These are phyloP conservation scores for Gentiana macrophylla DNA, from an alignment of 257 asterid genomes.

Conservation along the genomic window DNA sequence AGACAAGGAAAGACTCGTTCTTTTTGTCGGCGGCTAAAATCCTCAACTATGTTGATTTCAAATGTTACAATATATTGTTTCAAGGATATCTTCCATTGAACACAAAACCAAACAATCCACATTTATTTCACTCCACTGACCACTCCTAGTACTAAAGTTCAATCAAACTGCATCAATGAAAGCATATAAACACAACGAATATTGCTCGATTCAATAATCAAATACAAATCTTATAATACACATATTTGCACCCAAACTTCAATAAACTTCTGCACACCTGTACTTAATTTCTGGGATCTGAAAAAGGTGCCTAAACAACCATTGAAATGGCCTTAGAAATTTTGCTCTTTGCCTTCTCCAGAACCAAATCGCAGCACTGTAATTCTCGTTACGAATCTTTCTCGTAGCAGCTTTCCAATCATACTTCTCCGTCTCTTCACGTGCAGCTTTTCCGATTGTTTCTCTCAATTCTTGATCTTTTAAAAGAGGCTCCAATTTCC, in stretches of 20 bases:
- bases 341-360: conserved; percentile 75
- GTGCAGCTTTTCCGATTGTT: conserved; percentile 68
- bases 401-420: conserved; percentile 94
- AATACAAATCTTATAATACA: no score
- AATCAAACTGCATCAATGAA: no score
- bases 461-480: conserved; percentile 48
- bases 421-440: conserved; percentile 74
- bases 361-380: conserved; percentile 82
- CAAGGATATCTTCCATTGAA: no score
- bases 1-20: no score
- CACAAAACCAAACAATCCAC: no score
- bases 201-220: no score
- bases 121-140: no score
- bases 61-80: no score
- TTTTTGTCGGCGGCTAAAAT: no score
- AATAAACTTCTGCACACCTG: conserved; percentile 9
- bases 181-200: no score
- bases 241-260: background rate
- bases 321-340: conserved; percentile 51
- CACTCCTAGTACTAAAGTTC: no score
- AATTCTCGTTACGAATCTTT: conserved; percentile 72
- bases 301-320: conserved; percentile 43
- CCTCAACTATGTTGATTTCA: no score
- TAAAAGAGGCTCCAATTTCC: conserved; percentile 67
- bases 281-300: conserved; percentile 25